Conservation (phyloP, 768 basidiomycete genomes). For the Xerocomellus chrysenteron region DNA sequence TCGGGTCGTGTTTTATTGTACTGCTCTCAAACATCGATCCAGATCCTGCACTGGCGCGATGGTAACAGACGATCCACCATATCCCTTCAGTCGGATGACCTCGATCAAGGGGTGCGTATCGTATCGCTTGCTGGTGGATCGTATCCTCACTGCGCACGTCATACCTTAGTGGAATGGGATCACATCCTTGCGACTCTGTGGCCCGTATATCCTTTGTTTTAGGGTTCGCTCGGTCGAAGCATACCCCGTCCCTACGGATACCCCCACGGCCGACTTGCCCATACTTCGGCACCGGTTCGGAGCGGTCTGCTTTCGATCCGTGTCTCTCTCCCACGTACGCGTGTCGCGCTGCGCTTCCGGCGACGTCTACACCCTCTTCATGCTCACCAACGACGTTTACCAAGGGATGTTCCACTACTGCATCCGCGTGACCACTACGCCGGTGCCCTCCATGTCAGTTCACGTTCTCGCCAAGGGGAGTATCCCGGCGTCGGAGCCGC, state of each 20-base stretch:
- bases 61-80: constrained; percentile 22
- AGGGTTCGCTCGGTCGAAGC: constrained; percentile 53
- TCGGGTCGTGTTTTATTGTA: constrained; percentile 32
- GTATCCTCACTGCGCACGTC: not conserved
- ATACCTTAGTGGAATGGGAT: constrained; percentile 40
- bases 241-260: constrained; percentile 20
- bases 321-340: constrained; percentile 42
- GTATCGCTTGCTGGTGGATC: not conserved
- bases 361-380: constrained; percentile 35
- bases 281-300: constrained; percentile 24
- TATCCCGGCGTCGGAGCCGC: not conserved
- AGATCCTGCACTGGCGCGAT: constrained; percentile 41
- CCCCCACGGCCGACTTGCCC: constrained; percentile 8
- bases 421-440: constrained; percentile 32
- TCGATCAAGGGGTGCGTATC: constrained; percentile 35
- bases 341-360: constrained; percentile 32
- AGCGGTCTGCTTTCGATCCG: constrained; percentile 37
- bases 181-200: constrained; percentile 45
- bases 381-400: constrained; percentile 42
- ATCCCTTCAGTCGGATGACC: constrained; percentile 21
- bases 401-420: constrained; percentile 53
- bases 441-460: constrained; percentile 38
- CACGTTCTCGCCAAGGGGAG: constrained; percentile 32
- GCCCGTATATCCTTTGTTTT: constrained; percentile 51
- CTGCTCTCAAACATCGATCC: constrained; percentile 31